These are phyloP conservation scores for Elasticomyces elasticus DNA, from an alignment of 495 filamentous ascomycete genomes.

Conservation along the genomic window DNA sequence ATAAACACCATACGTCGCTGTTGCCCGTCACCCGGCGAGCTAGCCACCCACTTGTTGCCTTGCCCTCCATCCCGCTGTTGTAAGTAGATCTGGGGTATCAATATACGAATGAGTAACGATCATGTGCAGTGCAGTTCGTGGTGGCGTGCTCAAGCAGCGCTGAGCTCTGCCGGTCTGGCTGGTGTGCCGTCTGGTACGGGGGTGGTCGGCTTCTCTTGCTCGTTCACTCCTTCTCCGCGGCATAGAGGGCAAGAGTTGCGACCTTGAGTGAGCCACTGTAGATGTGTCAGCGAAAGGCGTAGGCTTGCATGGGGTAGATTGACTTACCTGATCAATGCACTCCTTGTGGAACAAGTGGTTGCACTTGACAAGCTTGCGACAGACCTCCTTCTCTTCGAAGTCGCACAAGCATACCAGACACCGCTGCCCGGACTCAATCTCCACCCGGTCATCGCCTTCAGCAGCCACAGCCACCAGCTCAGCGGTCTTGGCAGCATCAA, in stretches of 20 bases:
- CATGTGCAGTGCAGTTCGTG: neutral
- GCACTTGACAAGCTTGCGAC: constrained; percentile 55
- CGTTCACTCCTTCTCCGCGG: constrained; percentile 60
- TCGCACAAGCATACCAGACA: constrained; percentile 66
- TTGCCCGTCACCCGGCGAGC: neutral
- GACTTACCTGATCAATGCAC: constrained; percentile 64
- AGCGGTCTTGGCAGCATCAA: constrained; percentile 34
- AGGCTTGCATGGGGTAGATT: constrained; percentile 8
- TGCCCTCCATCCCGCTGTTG: neutral
- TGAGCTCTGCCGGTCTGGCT: constrained; percentile 3
- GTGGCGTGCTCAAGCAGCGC: neutral
- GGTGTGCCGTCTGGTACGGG: constrained; percentile 7
- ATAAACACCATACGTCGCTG: neutral
- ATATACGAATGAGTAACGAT: neutral
- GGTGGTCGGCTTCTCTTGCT: constrained; percentile 29
- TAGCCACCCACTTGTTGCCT: neutral
- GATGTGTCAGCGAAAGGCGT: neutral
- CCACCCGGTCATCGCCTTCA: constrained; percentile 38
- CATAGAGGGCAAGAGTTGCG: constrained; percentile 72
- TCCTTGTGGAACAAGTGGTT: constrained; percentile 62
- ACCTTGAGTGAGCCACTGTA: constrained; percentile 67
- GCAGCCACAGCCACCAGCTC: constrained; percentile 39
- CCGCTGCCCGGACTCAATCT: constrained; percentile 48
- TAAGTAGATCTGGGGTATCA: neutral
- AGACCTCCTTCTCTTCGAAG: constrained; percentile 55